Conservation (phyloP, 352 stramenopile genomes). For the Phytophthora lateralis region DNA sequence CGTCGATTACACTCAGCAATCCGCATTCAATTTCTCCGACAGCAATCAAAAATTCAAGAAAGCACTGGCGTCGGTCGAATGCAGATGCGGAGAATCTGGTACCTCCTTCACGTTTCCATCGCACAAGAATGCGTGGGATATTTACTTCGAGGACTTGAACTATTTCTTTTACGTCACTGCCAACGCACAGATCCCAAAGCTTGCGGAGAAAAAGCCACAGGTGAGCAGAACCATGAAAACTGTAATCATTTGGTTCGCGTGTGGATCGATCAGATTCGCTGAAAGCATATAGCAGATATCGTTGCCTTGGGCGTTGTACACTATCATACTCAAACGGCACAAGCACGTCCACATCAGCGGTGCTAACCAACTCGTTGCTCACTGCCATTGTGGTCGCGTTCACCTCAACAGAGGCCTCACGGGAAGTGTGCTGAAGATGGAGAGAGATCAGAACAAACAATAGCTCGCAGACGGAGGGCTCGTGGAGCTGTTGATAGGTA, state of each 20-base stretch:
- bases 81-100: constrained; percentile 5
- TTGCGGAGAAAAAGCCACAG: constrained; percentile 37
- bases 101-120: constrained; percentile 1
- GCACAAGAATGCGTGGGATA: constrained; percentile 11
- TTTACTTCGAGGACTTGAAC: not conserved
- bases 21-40: constrained; percentile 6
- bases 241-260: constrained; percentile 27
- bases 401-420: not conserved
- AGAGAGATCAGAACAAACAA: constrained; percentile 11
- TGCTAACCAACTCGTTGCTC: not conserved
- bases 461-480: constrained; percentile 6
- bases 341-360: not conserved
- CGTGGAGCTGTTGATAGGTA: constrained; percentile 6
- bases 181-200: constrained; percentile 16
- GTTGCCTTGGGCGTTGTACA: not conserved
- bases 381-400: not conserved
- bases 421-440: not conserved
- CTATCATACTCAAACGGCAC: not conserved
- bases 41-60: constrained; percentile 26
- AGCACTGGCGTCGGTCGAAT: constrained; percentile 13
- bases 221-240: constrained; percentile 33
- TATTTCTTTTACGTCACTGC: not conserved
- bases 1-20: constrained; percentile 10
- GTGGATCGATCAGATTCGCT: constrained; percentile 17
- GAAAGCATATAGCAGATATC: constrained; percentile 23